Evolutionary conservation across 176 grass and related monocot genomes (phyloP), one percentile per base, ranked within the genome.

Genomic region (Urochloa ruziziensis): DNA sequence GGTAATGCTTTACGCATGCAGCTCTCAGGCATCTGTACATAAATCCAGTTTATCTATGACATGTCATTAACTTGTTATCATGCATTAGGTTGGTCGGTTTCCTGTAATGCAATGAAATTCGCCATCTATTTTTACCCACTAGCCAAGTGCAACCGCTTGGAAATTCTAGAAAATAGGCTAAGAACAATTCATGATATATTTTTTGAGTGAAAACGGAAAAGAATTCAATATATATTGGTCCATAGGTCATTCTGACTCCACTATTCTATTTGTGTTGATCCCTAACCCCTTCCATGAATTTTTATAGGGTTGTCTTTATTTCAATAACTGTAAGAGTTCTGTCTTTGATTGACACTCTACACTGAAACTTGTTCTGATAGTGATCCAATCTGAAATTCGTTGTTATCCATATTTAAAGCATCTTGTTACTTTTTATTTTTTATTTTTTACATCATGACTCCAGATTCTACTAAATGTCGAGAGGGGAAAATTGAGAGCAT

Each of bases 1-100:
- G 92, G 95, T 94, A 83, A 62, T 54, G n/a, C 35, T 81, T 62
- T 64, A 82, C 49, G 34, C 3, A 47, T 79, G 34, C 59, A 79
- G 42, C 10, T 24, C 46, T 28, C 19, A 47, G 19, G 18, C 56
- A 56, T 62, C 47, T 17, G 25, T 62, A 23, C 52, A 76, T 44
- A 8, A 40, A 70, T 67, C 49, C 37, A 70, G 28, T 40, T 71
- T 80, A 43, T 19, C 23, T 47, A 48, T 63, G 79, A 21, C 5
- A 51, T 83, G 43, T n/a, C n/a, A n/a, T n/a, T n/a, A n/a, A n/a
- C n/a, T 54, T 61, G 35, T 54, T 87, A 37, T 13, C 46, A 12
- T 74, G 47, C 70, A 32, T 51, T 3, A 51, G 42, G 28, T 11
- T 48, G 70, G 27, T 73, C 3, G 9, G 27, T 73, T 73, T 52